Base-by-base conservation (phyloP, 352 stramenopile species). In the Phytophthora agathidicida region DNA sequence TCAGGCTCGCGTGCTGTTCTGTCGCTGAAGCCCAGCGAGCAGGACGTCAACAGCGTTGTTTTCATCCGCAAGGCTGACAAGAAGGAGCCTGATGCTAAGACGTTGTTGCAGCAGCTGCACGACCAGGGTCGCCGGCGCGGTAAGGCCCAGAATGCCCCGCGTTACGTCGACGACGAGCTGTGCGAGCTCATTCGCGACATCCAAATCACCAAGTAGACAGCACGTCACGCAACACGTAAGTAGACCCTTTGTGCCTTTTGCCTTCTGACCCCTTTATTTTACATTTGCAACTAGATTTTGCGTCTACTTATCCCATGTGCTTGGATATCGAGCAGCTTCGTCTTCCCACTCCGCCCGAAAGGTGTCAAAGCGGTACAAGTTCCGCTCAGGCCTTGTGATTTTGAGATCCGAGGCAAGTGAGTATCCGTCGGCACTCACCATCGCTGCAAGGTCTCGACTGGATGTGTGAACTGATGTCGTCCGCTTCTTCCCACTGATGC, bases 301-400 rank as follows among this genome's bases (percentile, higher is more conserved):
- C 45, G 20, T 39, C 41, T 64, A 72, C 41, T 73, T 69, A 42
- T 86, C 66, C 73, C 80, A 93, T 9, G 76, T 86, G 35, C 64
- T 76, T 41, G 73, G 60, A 35, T 84, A 68, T 7, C 80, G 72
- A 35, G 83, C 83, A 33, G 60, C 67, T 64, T 92, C 83, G 42
- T 93, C 83, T 56, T 86, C 65, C 83, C 79, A 93, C 43, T 82
- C 67, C 35, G 70, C 72, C 9, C 83, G 83, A 38, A 93, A 93
- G 11, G 81, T 80, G 53, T 95, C 86, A 55, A 86, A 93, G 37
- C 81, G 78, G 43, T 87, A 91, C 52, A 95, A 57, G 16, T 73
- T 71, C 17, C 56, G 69, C 62, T 93, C 86, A 11, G 69, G 73
- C 3, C 82, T 69, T 3, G 80, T 73, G 37, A 93, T 86, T 65